phyloP scores from a whole-genome alignment of 2,329 filamentous ascomycete genomes.

The Coniochaeta prunicola region DNA sequence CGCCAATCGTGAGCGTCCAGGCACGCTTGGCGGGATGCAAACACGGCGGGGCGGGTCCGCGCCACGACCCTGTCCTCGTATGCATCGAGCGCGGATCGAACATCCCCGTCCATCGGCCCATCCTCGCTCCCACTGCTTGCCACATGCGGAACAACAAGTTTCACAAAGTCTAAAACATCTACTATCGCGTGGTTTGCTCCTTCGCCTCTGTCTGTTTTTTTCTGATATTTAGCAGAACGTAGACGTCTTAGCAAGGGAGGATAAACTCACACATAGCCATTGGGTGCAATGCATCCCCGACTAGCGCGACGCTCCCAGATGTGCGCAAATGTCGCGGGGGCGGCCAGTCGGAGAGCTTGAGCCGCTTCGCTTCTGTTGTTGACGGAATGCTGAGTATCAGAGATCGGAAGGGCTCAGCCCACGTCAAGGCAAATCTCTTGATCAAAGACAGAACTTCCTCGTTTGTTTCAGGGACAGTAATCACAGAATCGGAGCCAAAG shows the following conservation, averaged over 20 bases:
- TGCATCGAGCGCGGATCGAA: conserved; percentile 22
- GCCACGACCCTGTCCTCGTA: conserved; percentile 38
- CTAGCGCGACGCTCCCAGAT: conserved; percentile 33
- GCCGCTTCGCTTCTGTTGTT: conserved; percentile 32
- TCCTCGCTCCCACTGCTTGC: conserved; percentile 3
- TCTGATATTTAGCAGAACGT: too few species aligned
- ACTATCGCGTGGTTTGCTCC: conserved; percentile 50
- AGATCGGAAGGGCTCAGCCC: conserved; percentile 40
- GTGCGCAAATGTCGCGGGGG: conserved; percentile 28
- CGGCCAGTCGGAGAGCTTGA: conserved; percentile 41
- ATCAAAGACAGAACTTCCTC: conserved; percentile 34
- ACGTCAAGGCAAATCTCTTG: conserved; percentile 33
- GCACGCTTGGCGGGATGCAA: conserved; percentile 44
- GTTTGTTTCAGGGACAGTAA: conserved; percentile 32
- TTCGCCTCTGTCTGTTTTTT: conserved; percentile 42
- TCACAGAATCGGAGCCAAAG: conserved; percentile 18
- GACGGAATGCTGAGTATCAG: conserved; percentile 31
- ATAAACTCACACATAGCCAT: conserved; percentile 52
- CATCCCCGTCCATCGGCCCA: neutral
- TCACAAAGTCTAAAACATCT: conserved; percentile 38
- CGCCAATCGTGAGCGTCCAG: conserved; percentile 46
- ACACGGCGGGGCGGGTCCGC: conserved; percentile 36
- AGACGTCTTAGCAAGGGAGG: conserved; percentile 1
- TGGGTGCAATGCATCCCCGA: conserved; percentile 49
- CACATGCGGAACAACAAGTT: conserved; percentile 19